Evolutionary conservation across 1,284 basidiomycete species (phyloP), one percentile per base, ranked within the genome.

Genomic region (Ceratobasidium sp.): DNA sequence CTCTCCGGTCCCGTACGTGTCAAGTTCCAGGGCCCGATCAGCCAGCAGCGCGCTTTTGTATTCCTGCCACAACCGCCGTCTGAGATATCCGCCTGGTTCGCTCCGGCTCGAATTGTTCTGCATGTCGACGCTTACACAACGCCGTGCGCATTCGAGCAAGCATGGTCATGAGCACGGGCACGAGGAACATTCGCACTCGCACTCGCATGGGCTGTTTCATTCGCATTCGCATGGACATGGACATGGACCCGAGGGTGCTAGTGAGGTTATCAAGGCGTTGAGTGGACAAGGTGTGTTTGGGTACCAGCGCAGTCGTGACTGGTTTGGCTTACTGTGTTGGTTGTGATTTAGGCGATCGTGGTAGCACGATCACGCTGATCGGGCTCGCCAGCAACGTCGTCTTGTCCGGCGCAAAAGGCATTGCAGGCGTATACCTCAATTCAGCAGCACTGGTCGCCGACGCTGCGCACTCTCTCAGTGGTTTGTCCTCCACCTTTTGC

Each of bases 361-460:
- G 96, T 18, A 95, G 92, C 79, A 89, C 88, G 80, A 94, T 97
- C 80, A 97, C 95, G 1, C 86, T 97, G 68, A 86, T 97, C 80
- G 97, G 97, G 1, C 87, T 99, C n/a, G 89, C 90, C 57, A 89
- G 92, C 68, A 99, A 99, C 83, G 87, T 99, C 41, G 91, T 88
- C 1, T 86, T 99, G 78, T 98, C 96, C 0, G 87, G 88, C 16
- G 87, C 92, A 38, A 99, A 99, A 84, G 97, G 96, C 35, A 82
- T 90, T 12, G 96, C 95, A 76, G 94, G 96, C 74, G 93, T 94
- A 89, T 93, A 88, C 81, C 85, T 87, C 90, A 96, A 98, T 83
- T 96, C 95, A 6, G 96, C 97, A 1, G 92, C 95, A 0, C 86
- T 99, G 68, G 88, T 99, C 10, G 97, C 98, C 2, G 97, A 99